phyloP scores from a whole-genome alignment of 345 rosid species.

The Eucalyptus polyanthemos region DNA sequence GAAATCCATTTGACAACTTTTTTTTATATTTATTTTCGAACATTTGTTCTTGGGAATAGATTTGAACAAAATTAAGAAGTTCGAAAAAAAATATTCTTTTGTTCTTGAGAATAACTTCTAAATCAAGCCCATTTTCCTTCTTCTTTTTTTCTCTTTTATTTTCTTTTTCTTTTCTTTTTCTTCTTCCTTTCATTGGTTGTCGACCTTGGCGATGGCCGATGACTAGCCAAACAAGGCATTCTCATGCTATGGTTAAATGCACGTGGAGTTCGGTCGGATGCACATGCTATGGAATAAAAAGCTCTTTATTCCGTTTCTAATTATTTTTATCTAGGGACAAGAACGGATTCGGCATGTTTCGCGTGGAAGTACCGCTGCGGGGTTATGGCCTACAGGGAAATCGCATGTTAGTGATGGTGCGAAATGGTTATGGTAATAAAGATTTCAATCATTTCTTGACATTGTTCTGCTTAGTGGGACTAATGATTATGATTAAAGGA shows the following conservation, averaged over 20 bases:
- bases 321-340: not conserved
- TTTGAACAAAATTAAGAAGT: too few relatives aligned
- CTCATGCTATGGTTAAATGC: not conserved
- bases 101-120: too few relatives aligned
- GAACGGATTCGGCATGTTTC: not conserved
- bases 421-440: not conserved
- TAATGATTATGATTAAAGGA: not conserved
- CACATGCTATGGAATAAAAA: not conserved
- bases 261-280: not conserved
- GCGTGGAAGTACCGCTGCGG: not conserved
- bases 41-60: too few relatives aligned
- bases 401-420: not conserved
- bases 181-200: too few relatives aligned
- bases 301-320: not conserved
- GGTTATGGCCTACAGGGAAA: not conserved
- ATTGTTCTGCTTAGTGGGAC: not conserved
- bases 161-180: rapidly evolving
- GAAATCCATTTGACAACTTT: too few relatives aligned
- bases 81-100: too few relatives aligned
- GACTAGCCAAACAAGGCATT: not conserved
- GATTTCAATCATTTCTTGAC: not conserved
- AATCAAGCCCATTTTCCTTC: too few relatives aligned
- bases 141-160: too few relatives aligned
- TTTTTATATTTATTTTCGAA: too few relatives aligned
- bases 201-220: too few relatives aligned